These are phyloP conservation scores for Beauveria medogensis DNA, from an alignment of 2,329 filamentous ascomycete genomes.

Conservation along the genomic window DNA sequence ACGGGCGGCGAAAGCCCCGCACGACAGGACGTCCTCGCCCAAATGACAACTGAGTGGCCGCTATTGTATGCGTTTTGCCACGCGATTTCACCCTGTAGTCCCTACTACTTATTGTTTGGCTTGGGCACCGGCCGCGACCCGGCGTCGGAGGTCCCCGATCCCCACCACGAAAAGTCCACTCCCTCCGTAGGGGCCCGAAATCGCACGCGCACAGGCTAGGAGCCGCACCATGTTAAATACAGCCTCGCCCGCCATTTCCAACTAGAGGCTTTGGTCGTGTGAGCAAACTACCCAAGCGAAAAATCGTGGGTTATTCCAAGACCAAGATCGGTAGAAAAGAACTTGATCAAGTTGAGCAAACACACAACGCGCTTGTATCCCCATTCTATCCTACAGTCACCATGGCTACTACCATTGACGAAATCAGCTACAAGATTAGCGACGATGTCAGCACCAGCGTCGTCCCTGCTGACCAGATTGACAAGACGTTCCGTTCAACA, in stretches of 20 bases:
- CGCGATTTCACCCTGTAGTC: background rate
- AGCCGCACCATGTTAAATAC: constrained; percentile 1
- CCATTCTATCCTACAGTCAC: constrained; percentile 5
- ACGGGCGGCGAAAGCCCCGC: background rate
- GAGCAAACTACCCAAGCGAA: background rate
- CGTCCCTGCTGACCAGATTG: constrained; percentile 47
- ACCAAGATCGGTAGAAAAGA: background rate
- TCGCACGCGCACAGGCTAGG: constrained; percentile 1
- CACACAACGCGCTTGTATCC: background rate
- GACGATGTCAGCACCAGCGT: constrained; percentile 37
- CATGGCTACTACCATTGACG: constrained; percentile 32
- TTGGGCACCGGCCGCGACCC: constrained; percentile 12
- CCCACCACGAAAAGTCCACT: constrained; percentile 10
- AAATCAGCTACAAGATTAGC: constrained; percentile 49
- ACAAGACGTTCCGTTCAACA: constrained; percentile 52
- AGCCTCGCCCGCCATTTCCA: background rate
- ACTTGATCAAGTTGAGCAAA: background rate
- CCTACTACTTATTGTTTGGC: background rate
- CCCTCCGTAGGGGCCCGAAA: constrained; percentile 9
- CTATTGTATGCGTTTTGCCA: background rate
- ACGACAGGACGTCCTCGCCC: background rate
- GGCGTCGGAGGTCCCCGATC: constrained; percentile 27
- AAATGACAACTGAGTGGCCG: background rate
- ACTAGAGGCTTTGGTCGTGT: background rate
- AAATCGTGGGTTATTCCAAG: background rate